A percentile compares a stretch with the other conserved stretches of the same genome.
These are phyloP conservation scores for Trametopsis cervina DNA, from an alignment of 768 basidiomycete genomes.

Conservation along the genomic window DNA sequence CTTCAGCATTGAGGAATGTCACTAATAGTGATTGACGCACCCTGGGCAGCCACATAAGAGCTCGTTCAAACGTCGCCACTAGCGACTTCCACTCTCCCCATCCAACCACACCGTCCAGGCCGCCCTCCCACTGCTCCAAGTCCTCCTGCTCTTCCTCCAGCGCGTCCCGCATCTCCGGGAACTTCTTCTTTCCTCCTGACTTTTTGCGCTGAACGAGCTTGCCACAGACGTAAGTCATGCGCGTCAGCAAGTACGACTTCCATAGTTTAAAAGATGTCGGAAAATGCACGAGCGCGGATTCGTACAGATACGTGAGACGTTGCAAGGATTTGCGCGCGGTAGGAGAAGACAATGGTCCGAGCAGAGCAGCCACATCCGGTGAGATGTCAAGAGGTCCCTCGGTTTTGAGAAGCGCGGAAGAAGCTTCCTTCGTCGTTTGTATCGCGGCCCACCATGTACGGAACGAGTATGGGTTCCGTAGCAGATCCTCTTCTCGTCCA, in stretches of 20 bases:
- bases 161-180: slow-evolving; percentile 85
- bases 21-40: slow-evolving; percentile 35
- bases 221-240: slow-evolving; percentile 84
- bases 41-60: slow-evolving; percentile 90
- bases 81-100: slow-evolving; percentile 95
- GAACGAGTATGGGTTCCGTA: slow-evolving; percentile 87
- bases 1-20: slow-evolving; percentile 1
- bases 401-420: slow-evolving; percentile 46
- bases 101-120: slow-evolving; percentile 84
- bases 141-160: slow-evolving; percentile 80
- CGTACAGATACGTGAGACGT: slow-evolving; percentile 86
- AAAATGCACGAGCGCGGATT: slow-evolving; percentile 82
- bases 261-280: slow-evolving; percentile 91
- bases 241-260: slow-evolving; percentile 84
- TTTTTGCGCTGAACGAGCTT: slow-evolving; percentile 64
- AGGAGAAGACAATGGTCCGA: slow-evolving; percentile 76
- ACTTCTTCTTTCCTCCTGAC: slow-evolving; percentile 85
- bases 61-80: slow-evolving; percentile 84
- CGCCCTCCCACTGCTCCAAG: slow-evolving; percentile 78
- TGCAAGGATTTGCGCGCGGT: slow-evolving; percentile 73
- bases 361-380: slow-evolving; percentile 46
- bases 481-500: slow-evolving; percentile 87
- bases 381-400: slow-evolving; percentile 43
- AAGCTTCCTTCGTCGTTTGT: slow-evolving; percentile 62
- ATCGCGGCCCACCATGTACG: slow-evolving; percentile 92